Evolutionary conservation across 2,329 filamentous ascomycete genomes (phyloP), one percentile per base, ranked within the genome.

Genomic region (Epichloe sibirici): DNA sequence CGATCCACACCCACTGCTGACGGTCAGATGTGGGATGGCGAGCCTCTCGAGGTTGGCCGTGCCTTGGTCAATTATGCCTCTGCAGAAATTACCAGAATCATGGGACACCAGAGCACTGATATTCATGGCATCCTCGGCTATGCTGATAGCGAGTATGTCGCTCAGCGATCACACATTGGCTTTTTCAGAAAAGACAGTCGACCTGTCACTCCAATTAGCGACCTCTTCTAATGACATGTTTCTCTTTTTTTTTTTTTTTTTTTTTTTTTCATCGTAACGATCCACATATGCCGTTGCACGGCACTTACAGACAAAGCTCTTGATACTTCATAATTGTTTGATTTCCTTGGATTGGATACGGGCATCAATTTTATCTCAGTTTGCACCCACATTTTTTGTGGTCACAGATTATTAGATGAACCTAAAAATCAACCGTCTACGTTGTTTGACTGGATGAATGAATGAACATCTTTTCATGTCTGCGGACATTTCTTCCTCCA

Each of bases 31-130:
- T 74, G 75, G 75, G 66, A 76, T 55, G 71, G 74, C 55, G 62
- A 65, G 2, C 78, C 79, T 7, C 70, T 74, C 47, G 93, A 97
- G 62, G 87, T 97, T 21, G 93, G 93, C 0, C 77, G 91, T 38
- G 90, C 89, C 4, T 72, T 98, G 48, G 90, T 95, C 53, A 96
- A 97, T 68, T 98, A 97, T 66, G 86, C 87, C n/a, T 83, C 87
- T 1, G 74, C 77, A 1, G 91, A 98, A 69, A 90, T 98, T 56
- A 72, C 75, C 53, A 75, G 86, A 49, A 95, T 98, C 64, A 89
- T 86, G 71, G 93, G 93, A 1, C 75, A 86, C 58, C 82, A 86
- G 65, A 95, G 90, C 64, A 79, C 76, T 5, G 86, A 95, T 65
- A 96, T 98, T 57, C 76, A 83, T 47, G 76, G 78, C 9, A 72